These are phyloP conservation scores for Brassica hybrid DNA, from an alignment of 441 rosid genomes.

Conservation along the genomic window DNA sequence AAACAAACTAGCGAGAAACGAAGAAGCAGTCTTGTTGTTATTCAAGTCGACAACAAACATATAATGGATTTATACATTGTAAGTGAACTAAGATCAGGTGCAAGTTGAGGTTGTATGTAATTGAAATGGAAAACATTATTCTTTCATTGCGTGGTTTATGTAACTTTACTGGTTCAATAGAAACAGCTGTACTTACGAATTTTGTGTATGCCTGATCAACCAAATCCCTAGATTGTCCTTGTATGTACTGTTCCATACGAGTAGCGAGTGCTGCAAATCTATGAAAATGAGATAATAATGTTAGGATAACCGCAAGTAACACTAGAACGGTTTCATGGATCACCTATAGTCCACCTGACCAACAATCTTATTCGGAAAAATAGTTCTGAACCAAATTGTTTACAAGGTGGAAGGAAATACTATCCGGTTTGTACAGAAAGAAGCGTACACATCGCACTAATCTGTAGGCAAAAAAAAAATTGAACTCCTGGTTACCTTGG, in stretches of 20 bases:
- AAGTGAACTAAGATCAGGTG: slow-evolving; percentile 21
- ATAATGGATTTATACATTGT: neutral
- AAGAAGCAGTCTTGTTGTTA: slow-evolving; percentile 14
- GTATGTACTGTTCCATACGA: slow-evolving; percentile 99
- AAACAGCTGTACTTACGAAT: slow-evolving; percentile 68
- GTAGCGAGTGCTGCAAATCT: slow-evolving; percentile 98
- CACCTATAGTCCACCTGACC: slow-evolving; percentile 40
- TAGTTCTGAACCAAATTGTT: slow-evolving; percentile 5
- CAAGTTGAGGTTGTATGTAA: neutral
- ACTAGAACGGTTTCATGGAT: slow-evolving; percentile 9
- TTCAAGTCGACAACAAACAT: slow-evolving; percentile 4
- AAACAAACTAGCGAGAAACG: neutral
- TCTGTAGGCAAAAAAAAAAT: neutral
- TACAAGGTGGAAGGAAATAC: slow-evolving; percentile 4
- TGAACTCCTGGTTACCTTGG: slow-evolving; percentile 62
- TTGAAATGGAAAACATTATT: neutral
- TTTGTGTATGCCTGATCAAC: slow-evolving; percentile 98
- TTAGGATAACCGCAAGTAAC: slow-evolving; percentile 20
- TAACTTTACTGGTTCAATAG: neutral
- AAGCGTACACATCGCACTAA: neutral
- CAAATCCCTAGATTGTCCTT: slow-evolving; percentile 97
- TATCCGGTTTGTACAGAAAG: neutral
- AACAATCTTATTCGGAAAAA: slow-evolving; percentile 7
- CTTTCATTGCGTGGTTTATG: slow-evolving; percentile 11
- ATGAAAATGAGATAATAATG: slow-evolving; percentile 22